Conservation (phyloP, 176 grass and related monocot genomes). For the Carex pumila region DNA sequence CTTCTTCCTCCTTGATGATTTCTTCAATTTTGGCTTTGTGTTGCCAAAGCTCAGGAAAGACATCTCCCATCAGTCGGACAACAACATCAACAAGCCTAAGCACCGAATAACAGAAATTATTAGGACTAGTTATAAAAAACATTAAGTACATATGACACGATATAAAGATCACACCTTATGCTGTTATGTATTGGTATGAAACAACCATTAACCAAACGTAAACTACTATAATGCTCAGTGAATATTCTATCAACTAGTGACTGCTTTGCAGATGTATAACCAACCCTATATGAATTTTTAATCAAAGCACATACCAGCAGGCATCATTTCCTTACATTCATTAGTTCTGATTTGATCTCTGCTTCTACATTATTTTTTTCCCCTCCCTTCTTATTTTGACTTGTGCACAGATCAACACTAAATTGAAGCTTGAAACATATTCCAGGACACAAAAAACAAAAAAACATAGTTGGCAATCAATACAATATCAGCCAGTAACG, state of each 20-base stretch:
- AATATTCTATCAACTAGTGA: not conserved
- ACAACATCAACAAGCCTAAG: conserved; percentile 79
- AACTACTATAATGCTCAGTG: not conserved
- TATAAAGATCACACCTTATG: not conserved
- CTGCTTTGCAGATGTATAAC: not conserved
- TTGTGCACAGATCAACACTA: not conserved
- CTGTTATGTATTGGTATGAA: not conserved
- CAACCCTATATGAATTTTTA: not conserved
- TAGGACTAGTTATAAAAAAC: not conserved
- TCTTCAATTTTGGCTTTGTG: conserved; percentile 66
- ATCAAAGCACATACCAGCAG: not conserved
- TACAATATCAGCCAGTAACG: not conserved
- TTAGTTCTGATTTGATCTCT: not conserved
- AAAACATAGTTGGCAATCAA: not conserved
- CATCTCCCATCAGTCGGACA: conserved; percentile 75
- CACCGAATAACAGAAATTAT: conserved; percentile 3
- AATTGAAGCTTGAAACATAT: not conserved
- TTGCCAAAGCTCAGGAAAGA: conserved; percentile 77
- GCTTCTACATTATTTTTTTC: not conserved
- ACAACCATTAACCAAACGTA: not conserved
- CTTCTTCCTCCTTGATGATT: conserved; percentile 92
- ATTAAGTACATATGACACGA: not conserved
- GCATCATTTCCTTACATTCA: not conserved
- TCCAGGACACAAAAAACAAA: not conserved
- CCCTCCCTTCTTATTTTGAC: not conserved